These are phyloP conservation scores for Dendrothele bispora DNA, from an alignment of 768 basidiomycete species.

Conservation along the genomic window DNA sequence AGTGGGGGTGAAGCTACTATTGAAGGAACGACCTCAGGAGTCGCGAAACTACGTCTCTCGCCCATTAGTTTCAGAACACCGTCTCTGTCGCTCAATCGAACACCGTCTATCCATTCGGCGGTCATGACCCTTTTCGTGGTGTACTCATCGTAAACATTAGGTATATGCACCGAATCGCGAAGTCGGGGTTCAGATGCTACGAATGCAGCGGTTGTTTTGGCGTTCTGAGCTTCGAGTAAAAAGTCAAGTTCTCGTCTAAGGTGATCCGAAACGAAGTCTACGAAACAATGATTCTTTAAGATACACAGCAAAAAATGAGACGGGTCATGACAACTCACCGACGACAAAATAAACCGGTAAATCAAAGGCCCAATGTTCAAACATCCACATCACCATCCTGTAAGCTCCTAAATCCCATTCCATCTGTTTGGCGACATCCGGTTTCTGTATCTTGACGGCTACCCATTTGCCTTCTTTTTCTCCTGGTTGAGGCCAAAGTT, in stretches of 20 bases:
- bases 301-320: not conserved
- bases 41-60: too few species aligned
- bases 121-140: slow-evolving; percentile 80
- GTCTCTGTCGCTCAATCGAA: slow-evolving; percentile 65
- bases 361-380: slow-evolving; percentile 80
- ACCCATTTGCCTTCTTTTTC: slow-evolving; percentile 63
- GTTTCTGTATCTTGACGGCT: slow-evolving; percentile 93
- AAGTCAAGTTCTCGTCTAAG: slow-evolving; percentile 86
- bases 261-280: slow-evolving; percentile 79
- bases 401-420: slow-evolving; percentile 80
- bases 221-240: slow-evolving; percentile 75
- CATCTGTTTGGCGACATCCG: slow-evolving; percentile 82
- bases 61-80: slow-evolving; percentile 63
- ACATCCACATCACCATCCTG: slow-evolving; percentile 75
- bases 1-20: too few species aligned
- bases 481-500: slow-evolving; percentile 40
- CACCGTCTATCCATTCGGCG: slow-evolving; percentile 83
- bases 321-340: slow-evolving; percentile 41
- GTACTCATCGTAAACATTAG: slow-evolving; percentile 68
- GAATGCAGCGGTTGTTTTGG: slow-evolving; percentile 64
- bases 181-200: slow-evolving; percentile 72
- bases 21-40: too few species aligned
- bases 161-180: slow-evolving; percentile 72
- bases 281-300: not conserved
- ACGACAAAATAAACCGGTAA: slow-evolving; percentile 81